phyloP scores from a whole-genome alignment of 1,284 basidiomycete genomes.

The Ustilago shanxiensis region DNA sequence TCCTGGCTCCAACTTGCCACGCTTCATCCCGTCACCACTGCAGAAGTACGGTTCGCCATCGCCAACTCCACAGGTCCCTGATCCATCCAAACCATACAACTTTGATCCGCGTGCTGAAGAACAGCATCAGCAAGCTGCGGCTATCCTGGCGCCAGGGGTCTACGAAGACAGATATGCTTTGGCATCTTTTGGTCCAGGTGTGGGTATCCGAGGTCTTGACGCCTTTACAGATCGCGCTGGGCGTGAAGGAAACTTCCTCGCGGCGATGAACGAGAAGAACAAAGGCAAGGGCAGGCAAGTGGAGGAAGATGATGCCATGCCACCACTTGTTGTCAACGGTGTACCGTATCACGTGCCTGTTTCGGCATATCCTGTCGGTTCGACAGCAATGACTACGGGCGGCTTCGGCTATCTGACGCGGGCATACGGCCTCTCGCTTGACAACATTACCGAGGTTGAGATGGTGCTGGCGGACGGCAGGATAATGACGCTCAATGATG shows the following conservation, averaged over 20 bases:
- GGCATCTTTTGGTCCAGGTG: conserved; percentile 58
- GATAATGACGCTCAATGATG: conserved; percentile 59
- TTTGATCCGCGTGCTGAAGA: conserved; percentile 31
- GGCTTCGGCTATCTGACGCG: conserved; percentile 90
- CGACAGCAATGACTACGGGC: conserved; percentile 83
- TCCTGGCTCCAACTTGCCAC: conserved; percentile 26
- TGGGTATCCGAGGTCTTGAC: conserved; percentile 54
- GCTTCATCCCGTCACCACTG: conserved; percentile 48
- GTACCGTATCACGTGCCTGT: conserved; percentile 63
- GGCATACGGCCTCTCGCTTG: conserved; percentile 77
- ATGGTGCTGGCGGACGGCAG: conserved; percentile 66
- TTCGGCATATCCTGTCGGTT: conserved; percentile 76
- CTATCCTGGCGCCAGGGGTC: conserved; percentile 53
- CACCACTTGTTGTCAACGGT: conserved; percentile 48
- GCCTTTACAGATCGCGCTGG: conserved; percentile 59
- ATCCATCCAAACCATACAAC: conserved; percentile 26
- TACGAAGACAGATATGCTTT: conserved; percentile 54
- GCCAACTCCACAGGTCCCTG: conserved; percentile 21
- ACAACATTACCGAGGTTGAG: conserved; percentile 63
- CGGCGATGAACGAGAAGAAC: conserved; percentile 20
- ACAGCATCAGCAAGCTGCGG: conserved; percentile 22
- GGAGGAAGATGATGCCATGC: conserved; percentile 11
- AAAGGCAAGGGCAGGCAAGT: conserved; percentile 42
- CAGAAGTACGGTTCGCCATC: conserved; percentile 40
- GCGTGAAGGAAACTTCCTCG: conserved; percentile 44